These are phyloP conservation scores for Papiliotrema nemorosa DNA, from an alignment of 1,284 basidiomycete species.

Conservation along the genomic window DNA sequence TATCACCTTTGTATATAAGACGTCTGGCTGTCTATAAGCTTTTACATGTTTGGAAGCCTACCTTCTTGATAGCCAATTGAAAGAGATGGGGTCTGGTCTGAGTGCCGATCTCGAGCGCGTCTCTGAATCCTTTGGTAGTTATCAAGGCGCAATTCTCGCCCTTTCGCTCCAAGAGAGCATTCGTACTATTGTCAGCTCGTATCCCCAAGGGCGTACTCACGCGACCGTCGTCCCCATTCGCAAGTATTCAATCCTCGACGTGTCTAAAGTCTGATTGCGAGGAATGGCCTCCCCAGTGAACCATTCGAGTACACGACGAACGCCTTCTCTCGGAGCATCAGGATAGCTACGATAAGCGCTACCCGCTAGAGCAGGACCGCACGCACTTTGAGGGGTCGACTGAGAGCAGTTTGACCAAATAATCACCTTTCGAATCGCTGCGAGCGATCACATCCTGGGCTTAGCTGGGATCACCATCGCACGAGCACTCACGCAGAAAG, in stretches of 20 bases:
- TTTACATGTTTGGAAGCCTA: constrained; percentile 54
- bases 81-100: constrained; percentile 83
- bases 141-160: constrained; percentile 86
- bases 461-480: not conserved
- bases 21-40: constrained; percentile 50
- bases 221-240: constrained; percentile 41
- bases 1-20: constrained; percentile 51
- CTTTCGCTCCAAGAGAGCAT: constrained; percentile 90
- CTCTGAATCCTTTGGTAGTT: constrained; percentile 87
- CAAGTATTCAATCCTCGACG: constrained; percentile 40
- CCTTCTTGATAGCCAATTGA: constrained; percentile 75
- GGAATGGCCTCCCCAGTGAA: constrained; percentile 38
- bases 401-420: constrained; percentile 12
- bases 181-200: too few relatives aligned
- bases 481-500: constrained; percentile 9
- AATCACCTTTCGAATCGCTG: constrained; percentile 12
- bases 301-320: constrained; percentile 49
- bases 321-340: constrained; percentile 51
- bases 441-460: constrained; percentile 10
- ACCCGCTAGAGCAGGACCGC: not conserved
- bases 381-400: constrained; percentile 13
- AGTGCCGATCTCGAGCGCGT: constrained; percentile 68
- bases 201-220: too few relatives aligned
- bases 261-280: constrained; percentile 44
- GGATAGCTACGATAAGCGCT: constrained; percentile 34